A percentile compares a stretch with the other conserved stretches of the same genome.
These are phyloP conservation scores for Dentipellis fragilis DNA, from an alignment of 768 basidiomycete species.

Conservation along the genomic window DNA sequence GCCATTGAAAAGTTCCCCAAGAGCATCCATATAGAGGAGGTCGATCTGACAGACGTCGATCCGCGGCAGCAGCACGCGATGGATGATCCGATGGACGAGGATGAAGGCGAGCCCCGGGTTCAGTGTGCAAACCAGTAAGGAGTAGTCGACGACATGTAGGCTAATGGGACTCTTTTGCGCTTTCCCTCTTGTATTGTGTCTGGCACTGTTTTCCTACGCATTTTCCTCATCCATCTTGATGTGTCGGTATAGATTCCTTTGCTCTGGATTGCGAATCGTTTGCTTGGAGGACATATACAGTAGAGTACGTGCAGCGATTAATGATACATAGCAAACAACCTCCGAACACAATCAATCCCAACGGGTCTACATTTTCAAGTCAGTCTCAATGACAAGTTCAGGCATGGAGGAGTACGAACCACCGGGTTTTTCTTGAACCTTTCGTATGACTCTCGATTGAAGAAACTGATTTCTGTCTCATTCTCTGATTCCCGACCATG, in stretches of 20 bases:
- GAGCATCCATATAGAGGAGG: conserved; percentile 70
- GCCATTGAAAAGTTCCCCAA: conserved; percentile 60
- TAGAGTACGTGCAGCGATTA: no score
- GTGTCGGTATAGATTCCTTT: no score
- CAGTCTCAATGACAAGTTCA: no score
- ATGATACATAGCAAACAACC: no score
- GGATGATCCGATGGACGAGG: conserved; percentile 87
- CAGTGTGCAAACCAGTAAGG: conserved; percentile 93
- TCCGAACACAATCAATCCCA: no score
- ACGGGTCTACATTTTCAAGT: no score
- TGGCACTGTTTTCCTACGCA: conserved; percentile 1
- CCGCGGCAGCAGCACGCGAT: conserved; percentile 45
- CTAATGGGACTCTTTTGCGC: background rate
- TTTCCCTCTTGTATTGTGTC: conserved; percentile 1
- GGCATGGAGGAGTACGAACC: no score
- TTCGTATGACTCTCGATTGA: conserved; percentile 69
- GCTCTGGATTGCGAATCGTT: no score
- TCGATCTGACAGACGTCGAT: conserved; percentile 71
- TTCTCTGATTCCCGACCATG: conserved; percentile 51
- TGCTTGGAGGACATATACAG: no score
- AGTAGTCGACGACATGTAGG: no score
- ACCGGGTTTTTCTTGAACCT: conserved; percentile 76
- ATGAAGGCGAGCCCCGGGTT: conserved; percentile 82
- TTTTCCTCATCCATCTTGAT: no score
- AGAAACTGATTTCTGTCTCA: conserved; percentile 92